Percentiles rank a stretch among this genome's conserved stretches.
Evolutionary conservation across 148 eudicot genomes (phyloP).

Genomic region (Pouteria glomerata): DNA sequence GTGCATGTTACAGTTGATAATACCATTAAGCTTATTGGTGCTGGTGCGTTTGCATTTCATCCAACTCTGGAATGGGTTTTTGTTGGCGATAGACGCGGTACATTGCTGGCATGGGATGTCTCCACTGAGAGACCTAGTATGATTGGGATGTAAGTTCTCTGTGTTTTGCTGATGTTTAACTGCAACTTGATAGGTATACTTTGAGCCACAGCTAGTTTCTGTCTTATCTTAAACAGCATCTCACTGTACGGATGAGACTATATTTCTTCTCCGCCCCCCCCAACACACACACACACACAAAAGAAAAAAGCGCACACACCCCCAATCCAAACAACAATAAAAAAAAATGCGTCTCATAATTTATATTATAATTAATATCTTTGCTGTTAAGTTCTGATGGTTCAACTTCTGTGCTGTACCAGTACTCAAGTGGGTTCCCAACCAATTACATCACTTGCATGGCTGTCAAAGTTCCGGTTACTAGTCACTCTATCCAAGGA

Average conservation of each 20-base stretch:
- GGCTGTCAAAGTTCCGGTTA: constrained; percentile 72
- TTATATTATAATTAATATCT: not conserved
- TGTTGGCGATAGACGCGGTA: constrained; percentile 90
- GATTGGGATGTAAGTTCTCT: constrained; percentile 87
- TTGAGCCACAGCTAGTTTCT: not conserved
- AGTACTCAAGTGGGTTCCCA: constrained; percentile 98
- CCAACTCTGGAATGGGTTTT: constrained; percentile 93
- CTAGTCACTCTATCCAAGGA: constrained; percentile 84
- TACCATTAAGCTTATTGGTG: constrained; percentile 90
- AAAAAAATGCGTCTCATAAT: not conserved
- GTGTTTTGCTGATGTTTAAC: not conserved
- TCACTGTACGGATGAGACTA: too few species aligned
- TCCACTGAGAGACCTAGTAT: constrained; percentile 95
- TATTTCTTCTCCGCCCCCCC: too few species aligned
- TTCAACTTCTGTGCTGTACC: constrained; percentile 22
- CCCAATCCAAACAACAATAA: too few species aligned
- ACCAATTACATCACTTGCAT: constrained; percentile 85
- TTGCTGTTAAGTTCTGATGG: constrained; percentile 12
- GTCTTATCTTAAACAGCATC: constrained; percentile 1
- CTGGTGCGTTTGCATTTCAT: constrained; percentile 97
- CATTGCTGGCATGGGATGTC: constrained; percentile 98
- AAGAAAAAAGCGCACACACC: too few species aligned
- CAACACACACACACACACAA: too few species aligned
- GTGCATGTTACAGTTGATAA: constrained; percentile 70
- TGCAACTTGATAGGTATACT: not conserved